These are phyloP conservation scores for Massariosphaeria phaeospora DNA, from an alignment of 495 filamentous ascomycete species.

Conservation along the genomic window DNA sequence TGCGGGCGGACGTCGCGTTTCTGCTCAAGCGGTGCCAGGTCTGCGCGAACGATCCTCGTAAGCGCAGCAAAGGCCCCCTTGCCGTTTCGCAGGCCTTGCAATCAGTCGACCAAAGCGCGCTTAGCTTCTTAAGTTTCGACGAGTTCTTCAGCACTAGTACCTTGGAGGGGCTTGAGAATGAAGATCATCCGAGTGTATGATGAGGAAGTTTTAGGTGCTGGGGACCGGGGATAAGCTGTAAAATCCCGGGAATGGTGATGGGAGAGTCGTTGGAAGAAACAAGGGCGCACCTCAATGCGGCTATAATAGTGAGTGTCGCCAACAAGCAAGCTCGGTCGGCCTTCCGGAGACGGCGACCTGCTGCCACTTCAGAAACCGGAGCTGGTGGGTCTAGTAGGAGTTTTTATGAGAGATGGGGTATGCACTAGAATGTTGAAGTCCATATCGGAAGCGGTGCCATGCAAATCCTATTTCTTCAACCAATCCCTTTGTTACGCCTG, in stretches of 20 bases:
- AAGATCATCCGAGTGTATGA: neutral
- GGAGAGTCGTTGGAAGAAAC: no score
- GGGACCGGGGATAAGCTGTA: neutral
- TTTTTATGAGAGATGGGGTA: neutral
- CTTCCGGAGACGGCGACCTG: no score
- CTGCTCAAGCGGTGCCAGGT: neutral
- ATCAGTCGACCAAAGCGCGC: neutral
- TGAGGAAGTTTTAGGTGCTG: neutral
- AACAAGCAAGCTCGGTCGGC: no score
- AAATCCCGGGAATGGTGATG: no score
- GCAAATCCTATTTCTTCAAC: neutral
- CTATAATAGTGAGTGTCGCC: no score
- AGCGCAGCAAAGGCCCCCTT: neutral
- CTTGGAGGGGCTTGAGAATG: neutral
- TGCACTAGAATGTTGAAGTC: neutral
- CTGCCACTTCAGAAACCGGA: no score
- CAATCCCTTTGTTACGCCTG: neutral
- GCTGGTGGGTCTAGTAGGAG: neutral
- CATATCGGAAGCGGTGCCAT: neutral
- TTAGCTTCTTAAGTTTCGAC: no score
- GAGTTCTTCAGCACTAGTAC: neutral
- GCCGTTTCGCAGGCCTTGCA: neutral
- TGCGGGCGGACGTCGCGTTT: neutral
- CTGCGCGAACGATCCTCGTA: neutral
- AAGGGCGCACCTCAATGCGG: no score